These are phyloP conservation scores for Chaetomium globosum DNA, from an alignment of 2,329 filamentous ascomycete species.

Conservation along the genomic window DNA sequence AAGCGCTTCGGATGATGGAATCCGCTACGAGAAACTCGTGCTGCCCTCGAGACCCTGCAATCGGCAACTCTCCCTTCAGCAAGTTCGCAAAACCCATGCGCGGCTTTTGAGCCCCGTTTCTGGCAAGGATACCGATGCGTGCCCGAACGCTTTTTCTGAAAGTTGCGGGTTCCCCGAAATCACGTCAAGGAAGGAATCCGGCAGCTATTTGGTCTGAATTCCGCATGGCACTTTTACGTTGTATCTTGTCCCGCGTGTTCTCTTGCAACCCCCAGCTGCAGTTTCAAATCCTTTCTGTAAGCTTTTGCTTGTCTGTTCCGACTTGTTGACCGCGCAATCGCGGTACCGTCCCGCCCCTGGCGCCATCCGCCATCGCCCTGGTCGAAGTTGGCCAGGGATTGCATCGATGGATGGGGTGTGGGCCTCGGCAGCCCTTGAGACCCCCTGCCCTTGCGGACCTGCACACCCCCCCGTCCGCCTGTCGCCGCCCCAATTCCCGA, in stretches of 20 bases:
- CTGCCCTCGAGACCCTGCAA: slow-evolving; percentile 13
- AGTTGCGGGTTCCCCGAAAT: neutral
- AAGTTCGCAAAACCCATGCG: neutral
- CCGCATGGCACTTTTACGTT: slow-evolving; percentile 5
- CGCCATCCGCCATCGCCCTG: slow-evolving; percentile 20
- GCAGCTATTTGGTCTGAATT: neutral
- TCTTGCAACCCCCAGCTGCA: slow-evolving; percentile 4
- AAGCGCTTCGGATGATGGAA: slow-evolving; percentile 11
- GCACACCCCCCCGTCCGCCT: slow-evolving; percentile 29
- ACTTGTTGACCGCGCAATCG: neutral
- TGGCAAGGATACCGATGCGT: slow-evolving; percentile 18
- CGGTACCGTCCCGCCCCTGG: slow-evolving; percentile 16
- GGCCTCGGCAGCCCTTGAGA: slow-evolving; percentile 15
- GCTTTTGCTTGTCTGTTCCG: neutral
- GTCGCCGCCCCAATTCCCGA: slow-evolving; percentile 30
- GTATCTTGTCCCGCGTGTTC: slow-evolving; percentile 2
- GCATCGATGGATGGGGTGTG: slow-evolving; percentile 26
- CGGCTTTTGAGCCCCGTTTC: neutral
- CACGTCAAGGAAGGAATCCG: neutral
- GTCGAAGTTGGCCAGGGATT: slow-evolving; percentile 21
- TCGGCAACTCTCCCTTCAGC: neutral
- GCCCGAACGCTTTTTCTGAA: neutral
- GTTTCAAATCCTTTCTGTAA: neutral
- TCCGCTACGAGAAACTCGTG: slow-evolving; percentile 13
- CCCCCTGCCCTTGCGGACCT: slow-evolving; percentile 13